Evolutionary conservation across 257 asterid genomes (phyloP).

Genomic region (Jacaranda mimosifolia): DNA sequence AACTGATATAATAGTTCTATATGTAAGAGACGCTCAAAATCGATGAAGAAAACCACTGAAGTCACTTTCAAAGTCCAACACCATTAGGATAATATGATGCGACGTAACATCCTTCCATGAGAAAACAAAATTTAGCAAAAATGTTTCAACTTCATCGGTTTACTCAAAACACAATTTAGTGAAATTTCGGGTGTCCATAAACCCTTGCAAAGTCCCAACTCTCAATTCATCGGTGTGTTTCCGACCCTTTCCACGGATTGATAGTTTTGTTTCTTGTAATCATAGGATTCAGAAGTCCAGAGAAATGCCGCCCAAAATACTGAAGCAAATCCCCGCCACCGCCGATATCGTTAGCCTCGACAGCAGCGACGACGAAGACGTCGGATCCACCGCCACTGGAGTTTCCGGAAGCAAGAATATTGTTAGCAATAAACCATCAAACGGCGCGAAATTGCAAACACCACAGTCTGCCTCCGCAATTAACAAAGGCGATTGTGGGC

Average conservation of each 20-base stretch:
- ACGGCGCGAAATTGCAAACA: conserved; percentile 34
- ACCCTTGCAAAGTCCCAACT: not conserved
- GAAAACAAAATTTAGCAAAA: too few relatives aligned
- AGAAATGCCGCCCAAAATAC: conserved; percentile 51
- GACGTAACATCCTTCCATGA: too few relatives aligned
- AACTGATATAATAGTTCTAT: too few relatives aligned
- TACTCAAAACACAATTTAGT: too few relatives aligned
- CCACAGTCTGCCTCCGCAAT: conserved; percentile 35
- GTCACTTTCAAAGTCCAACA: too few relatives aligned
- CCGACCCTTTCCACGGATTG: not conserved
- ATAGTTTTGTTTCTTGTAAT: not conserved
- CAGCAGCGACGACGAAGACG: conserved; percentile 79
- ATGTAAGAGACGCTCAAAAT: too few relatives aligned
- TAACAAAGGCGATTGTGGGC: conserved; percentile 35
- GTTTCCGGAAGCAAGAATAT: conserved; percentile 3
- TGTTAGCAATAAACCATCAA: conserved; percentile 16
- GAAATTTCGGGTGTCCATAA: not conserved
- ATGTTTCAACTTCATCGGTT: too few relatives aligned
- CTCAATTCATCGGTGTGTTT: not conserved
- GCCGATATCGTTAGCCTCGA: conserved; percentile 68
- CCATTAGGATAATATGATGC: too few relatives aligned
- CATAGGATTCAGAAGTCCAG: not conserved
- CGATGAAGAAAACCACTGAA: too few relatives aligned
- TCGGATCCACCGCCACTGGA: conserved; percentile 26
- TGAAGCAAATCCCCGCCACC: conserved; percentile 46